A percentile compares a stretch with the other conserved stretches of the same genome.
Conservation (phyloP, 1,139 yeast genomes). For the Nematodospora anomalae region DNA sequence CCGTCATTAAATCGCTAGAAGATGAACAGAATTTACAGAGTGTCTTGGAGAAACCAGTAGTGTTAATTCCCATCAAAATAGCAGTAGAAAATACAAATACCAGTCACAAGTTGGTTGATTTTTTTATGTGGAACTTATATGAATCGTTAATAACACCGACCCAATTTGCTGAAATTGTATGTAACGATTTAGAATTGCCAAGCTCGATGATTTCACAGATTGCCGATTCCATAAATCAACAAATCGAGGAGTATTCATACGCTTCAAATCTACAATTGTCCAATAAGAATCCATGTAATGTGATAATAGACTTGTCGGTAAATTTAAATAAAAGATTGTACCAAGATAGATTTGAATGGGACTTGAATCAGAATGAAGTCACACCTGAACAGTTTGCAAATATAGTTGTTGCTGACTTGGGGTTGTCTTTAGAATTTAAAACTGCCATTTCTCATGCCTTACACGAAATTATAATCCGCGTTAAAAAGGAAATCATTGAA, state of each 20-base stretch:
- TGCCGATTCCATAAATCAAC: constrained; percentile 71
- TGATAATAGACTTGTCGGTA: constrained; percentile 77
- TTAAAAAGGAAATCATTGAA: constrained; percentile 84
- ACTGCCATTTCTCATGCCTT: constrained; percentile 89
- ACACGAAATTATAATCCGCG: constrained; percentile 73
- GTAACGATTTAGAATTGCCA: constrained; percentile 82
- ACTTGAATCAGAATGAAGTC: constrained; percentile 59
- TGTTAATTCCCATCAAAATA: constrained; percentile 77
- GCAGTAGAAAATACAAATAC: constrained; percentile 69
- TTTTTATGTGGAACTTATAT: constrained; percentile 86
- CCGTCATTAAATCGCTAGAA: constrained; percentile 26
- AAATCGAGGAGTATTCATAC: constrained; percentile 66
- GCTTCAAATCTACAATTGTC: constrained; percentile 63
- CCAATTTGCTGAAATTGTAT: constrained; percentile 74
- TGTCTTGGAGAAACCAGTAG: constrained; percentile 32
- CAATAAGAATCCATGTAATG: constrained; percentile 68
- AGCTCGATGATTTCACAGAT: constrained; percentile 62
- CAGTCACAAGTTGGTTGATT: constrained; percentile 64
- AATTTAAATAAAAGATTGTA: constrained; percentile 80
- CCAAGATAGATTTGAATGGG: constrained; percentile 97
- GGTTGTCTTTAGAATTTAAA: constrained; percentile 78
- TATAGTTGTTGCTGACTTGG: constrained; percentile 80
- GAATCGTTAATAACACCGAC: constrained; percentile 81
- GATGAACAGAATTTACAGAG: constrained; percentile 27
- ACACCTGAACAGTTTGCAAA: constrained; percentile 87